These are phyloP conservation scores for Xenoacremonium recifei DNA, from an alignment of 2,329 filamentous ascomycete species.

Conservation along the genomic window DNA sequence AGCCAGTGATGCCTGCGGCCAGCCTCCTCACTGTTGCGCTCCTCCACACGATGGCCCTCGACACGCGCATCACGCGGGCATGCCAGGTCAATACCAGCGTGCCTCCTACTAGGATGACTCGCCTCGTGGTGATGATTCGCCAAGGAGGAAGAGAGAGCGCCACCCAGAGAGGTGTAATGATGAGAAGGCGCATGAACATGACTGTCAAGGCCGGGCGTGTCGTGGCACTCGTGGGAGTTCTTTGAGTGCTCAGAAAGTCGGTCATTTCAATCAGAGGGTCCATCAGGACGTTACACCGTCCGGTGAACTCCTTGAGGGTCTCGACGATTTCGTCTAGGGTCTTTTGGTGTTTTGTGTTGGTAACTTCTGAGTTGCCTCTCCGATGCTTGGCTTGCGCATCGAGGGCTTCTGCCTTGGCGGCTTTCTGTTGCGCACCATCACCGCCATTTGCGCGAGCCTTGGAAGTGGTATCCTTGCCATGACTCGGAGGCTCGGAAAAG, in stretches of 20 bases:
- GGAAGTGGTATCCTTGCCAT: conserved; percentile 26
- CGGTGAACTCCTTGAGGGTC: conserved; percentile 85
- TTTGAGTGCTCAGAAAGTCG: conserved; percentile 89
- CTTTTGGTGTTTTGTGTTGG: conserved; percentile 78
- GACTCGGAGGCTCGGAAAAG: conserved; percentile 54
- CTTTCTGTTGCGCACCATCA: conserved; percentile 23
- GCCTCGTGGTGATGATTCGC: conserved; percentile 80
- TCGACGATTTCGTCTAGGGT: conserved; percentile 97
- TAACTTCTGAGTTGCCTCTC: conserved; percentile 53
- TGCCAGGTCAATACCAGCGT: conserved; percentile 91
- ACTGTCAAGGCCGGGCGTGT: conserved; percentile 86
- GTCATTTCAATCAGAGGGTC: conserved; percentile 87
- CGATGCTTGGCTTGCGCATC: conserved; percentile 38
- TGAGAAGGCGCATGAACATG: conserved; percentile 82
- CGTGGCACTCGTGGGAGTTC: conserved; percentile 86
- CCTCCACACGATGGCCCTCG: conserved; percentile 86
- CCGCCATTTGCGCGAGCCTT: conserved; percentile 13
- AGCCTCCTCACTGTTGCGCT: conserved; percentile 71
- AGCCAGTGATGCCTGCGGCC: conserved; percentile 73
- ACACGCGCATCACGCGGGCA: conserved; percentile 79
- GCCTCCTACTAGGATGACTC: conserved; percentile 81
- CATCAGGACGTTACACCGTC: conserved; percentile 85
- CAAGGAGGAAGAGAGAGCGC: conserved; percentile 77
- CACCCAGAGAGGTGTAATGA: conserved; percentile 88
- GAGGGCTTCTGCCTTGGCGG: conserved; percentile 16